Evolutionary conservation across 768 basidiomycete genomes (phyloP).

Genomic region (Collybiopsis confluens): DNA sequence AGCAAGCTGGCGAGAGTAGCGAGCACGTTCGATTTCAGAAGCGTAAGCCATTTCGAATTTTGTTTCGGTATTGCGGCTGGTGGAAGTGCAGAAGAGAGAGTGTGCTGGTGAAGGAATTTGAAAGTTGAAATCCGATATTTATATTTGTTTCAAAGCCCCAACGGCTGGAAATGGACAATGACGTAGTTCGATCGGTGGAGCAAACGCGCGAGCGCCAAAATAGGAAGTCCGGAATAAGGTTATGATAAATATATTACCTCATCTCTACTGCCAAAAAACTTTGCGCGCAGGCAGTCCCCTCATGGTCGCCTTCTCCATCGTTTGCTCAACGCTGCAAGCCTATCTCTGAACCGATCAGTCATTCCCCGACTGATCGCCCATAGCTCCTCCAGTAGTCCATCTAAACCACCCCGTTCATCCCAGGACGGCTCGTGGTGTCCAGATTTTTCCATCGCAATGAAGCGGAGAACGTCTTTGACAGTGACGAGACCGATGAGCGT

Average conservation of each 20-base stretch:
- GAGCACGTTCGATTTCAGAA: conserved; percentile 25
- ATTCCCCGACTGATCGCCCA: conserved; percentile 50
- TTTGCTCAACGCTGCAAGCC: background rate
- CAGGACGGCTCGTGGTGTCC: conserved; percentile 45
- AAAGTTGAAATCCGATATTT: background rate
- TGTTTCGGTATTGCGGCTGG: too few relatives aligned
- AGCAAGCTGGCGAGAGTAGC: conserved; percentile 45
- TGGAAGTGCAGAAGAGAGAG: background rate
- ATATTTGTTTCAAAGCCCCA: too few relatives aligned
- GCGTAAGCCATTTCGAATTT: conserved; percentile 21
- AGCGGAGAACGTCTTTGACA: conserved; percentile 92
- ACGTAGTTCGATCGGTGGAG: conserved; percentile 3
- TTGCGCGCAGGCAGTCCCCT: too few relatives aligned
- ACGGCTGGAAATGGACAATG: too few relatives aligned
- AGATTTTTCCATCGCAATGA: conserved; percentile 63
- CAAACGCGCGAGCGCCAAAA: conserved; percentile 1
- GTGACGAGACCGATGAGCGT: conserved; percentile 82
- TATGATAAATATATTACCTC: background rate
- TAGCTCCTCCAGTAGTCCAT: conserved; percentile 56
- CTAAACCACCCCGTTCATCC: conserved; percentile 62
- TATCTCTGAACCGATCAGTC: conserved; percentile 15
- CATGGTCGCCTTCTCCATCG: background rate
- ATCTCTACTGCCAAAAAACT: background rate
- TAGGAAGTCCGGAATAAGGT: background rate
- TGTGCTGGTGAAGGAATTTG: background rate